These are phyloP conservation scores for Cryptosporidium andersoni DNA, from an alignment of 169 alveolate species.

Conservation along the genomic window DNA sequence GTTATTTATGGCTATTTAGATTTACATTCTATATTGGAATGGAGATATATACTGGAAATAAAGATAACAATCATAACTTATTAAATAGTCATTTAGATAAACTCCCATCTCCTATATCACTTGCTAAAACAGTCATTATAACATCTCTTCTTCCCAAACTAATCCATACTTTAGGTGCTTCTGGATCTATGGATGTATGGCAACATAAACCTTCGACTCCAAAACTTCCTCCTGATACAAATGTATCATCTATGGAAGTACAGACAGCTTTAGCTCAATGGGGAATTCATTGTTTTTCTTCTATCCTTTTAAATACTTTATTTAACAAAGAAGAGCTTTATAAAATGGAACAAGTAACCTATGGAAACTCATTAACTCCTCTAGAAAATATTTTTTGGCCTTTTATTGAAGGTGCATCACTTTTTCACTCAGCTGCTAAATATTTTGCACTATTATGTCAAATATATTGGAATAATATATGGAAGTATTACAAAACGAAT, in stretches of 20 bases:
- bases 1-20: slow-evolving; percentile 60
- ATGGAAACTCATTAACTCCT: neutral
- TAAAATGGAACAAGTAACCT: slow-evolving; percentile 8
- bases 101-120: slow-evolving; percentile 1
- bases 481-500: neutral
- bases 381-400: neutral
- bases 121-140: slow-evolving; percentile 4
- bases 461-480: slow-evolving; percentile 13
- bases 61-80: neutral
- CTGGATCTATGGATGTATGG: slow-evolving; percentile 47
- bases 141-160: slow-evolving; percentile 51
- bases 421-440: slow-evolving; percentile 43
- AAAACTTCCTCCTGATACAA: slow-evolving; percentile 70
- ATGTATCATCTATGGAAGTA: slow-evolving; percentile 52
- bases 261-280: slow-evolving; percentile 49
- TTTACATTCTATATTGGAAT: slow-evolving; percentile 8
- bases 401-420: neutral
- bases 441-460: slow-evolving; percentile 27
- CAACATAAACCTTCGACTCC: slow-evolving; percentile 67
- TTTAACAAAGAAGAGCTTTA: slow-evolving; percentile 34
- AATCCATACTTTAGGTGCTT: slow-evolving; percentile 48
- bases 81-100: neutral
- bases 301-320: slow-evolving; percentile 34
- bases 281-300: slow-evolving; percentile 61
- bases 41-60: neutral